phyloP scores from a whole-genome alignment of 2,329 filamentous ascomycete genomes.

The Xylariaceae sp. region DNA sequence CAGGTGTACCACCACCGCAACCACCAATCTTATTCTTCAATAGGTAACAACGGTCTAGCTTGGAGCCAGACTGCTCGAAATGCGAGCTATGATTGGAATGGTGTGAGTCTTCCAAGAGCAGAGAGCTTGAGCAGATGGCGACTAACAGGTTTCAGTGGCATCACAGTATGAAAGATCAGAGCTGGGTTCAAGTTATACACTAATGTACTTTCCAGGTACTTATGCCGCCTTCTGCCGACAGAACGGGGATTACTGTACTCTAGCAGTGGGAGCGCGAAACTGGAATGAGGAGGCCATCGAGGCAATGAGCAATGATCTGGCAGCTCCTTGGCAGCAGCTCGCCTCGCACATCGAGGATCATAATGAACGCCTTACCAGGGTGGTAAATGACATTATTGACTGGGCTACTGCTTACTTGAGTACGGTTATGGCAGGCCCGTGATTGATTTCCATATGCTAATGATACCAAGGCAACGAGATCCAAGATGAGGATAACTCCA shows the following conservation, averaged over 20 bases:
- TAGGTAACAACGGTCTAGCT: too few relatives aligned
- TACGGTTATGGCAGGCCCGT: not conserved
- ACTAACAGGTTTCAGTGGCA: constrained; percentile 5
- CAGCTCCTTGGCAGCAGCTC: constrained; percentile 28
- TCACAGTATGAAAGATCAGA: constrained; percentile 5
- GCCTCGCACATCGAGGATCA: constrained; percentile 7
- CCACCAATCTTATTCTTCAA: too few relatives aligned
- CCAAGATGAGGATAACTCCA: not conserved
- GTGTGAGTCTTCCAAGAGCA: constrained; percentile 27
- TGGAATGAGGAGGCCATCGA: constrained; percentile 43
- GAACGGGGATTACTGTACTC: constrained; percentile 33
- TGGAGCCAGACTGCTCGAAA: constrained; percentile 27
- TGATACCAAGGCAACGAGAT: constrained; percentile 4
- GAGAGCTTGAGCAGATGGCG: constrained; percentile 1
- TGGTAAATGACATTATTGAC: constrained; percentile 13
- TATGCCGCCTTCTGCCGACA: constrained; percentile 41
- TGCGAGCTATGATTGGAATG: constrained; percentile 28
- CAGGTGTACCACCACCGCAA: too few relatives aligned
- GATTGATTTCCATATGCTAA: constrained; percentile 1
- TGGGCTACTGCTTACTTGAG: constrained; percentile 6
- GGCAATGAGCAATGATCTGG: constrained; percentile 31
- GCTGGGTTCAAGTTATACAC: too few relatives aligned
- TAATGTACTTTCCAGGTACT: constrained; percentile 1
- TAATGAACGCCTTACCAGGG: constrained; percentile 8
- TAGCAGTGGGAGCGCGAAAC: constrained; percentile 21